A percentile compares a stretch with the other conserved stretches of the same genome.
These are phyloP conservation scores for Barnettozyma siamensis DNA, from an alignment of 805 yeast species.

Conservation along the genomic window DNA sequence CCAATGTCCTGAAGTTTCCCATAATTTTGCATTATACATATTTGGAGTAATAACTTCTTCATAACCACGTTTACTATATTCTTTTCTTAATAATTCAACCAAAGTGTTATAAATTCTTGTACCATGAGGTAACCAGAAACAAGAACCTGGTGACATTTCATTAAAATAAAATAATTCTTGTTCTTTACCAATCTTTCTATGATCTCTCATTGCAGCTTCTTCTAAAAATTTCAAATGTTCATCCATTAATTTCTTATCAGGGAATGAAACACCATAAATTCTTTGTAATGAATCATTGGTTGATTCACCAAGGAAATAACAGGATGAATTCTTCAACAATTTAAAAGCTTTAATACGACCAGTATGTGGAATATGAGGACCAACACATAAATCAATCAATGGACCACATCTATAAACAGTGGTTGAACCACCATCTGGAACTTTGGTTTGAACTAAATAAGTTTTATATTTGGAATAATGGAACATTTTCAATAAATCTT, in stretches of 20 bases:
- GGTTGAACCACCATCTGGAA: slow-evolving; percentile 93
- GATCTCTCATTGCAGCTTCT: slow-evolving; percentile 95
- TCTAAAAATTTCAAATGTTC: slow-evolving; percentile 91
- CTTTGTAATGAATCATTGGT: slow-evolving; percentile 93
- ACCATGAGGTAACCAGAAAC: slow-evolving; percentile 99
- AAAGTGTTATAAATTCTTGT: slow-evolving; percentile 91
- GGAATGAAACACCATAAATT: slow-evolving; percentile 96
- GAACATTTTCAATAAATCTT: slow-evolving; percentile 88
- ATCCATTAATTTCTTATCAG: slow-evolving; percentile 93
- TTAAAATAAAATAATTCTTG: slow-evolving; percentile 94
- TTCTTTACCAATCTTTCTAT: slow-evolving; percentile 92
- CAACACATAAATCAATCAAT: slow-evolving; percentile 91
- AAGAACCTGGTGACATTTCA: slow-evolving; percentile 96
- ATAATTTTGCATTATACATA: slow-evolving; percentile 94
- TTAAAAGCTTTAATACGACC: slow-evolving; percentile 94
- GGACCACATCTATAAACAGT: slow-evolving; percentile 98
- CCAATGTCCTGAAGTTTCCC: slow-evolving; percentile 99
- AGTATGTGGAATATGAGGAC: slow-evolving; percentile 97
- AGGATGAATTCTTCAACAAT: slow-evolving; percentile 90
- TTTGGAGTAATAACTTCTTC: slow-evolving; percentile 99
- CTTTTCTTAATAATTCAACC: slow-evolving; percentile 70
- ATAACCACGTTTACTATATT: slow-evolving; percentile 90
- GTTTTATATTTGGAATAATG: slow-evolving; percentile 93
- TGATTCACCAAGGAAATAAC: slow-evolving; percentile 92
- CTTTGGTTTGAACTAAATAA: slow-evolving; percentile 74